Evolutionary conservation across 163 green algal genomes (phyloP).

Genomic region (Chloroidium sp.): DNA sequence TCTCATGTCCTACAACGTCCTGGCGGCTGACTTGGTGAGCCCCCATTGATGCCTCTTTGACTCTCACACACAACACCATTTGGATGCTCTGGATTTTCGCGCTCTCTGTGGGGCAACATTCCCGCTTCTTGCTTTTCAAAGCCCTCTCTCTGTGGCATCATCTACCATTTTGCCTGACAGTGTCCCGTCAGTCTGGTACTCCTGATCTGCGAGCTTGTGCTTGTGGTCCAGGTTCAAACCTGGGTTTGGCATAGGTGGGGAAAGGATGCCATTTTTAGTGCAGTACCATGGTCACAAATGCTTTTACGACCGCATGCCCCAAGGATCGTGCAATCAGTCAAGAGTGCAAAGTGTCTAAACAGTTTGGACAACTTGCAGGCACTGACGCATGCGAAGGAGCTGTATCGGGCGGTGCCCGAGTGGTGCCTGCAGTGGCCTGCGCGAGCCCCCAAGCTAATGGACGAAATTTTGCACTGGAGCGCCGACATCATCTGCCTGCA

Average conservation of each 20-base stretch:
- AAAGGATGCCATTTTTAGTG: not conserved
- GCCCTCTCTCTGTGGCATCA: no score
- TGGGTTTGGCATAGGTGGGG: not conserved
- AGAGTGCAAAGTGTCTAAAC: no score
- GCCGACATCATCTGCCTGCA: slow-evolving; percentile 66
- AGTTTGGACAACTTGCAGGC: slow-evolving; percentile 10
- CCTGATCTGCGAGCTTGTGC: not conserved
- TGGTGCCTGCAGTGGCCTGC: slow-evolving; percentile 44
- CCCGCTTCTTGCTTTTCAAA: no score
- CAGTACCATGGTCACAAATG: no score
- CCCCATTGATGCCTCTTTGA: no score
- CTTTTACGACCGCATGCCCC: no score
- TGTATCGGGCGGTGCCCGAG: slow-evolving; percentile 54
- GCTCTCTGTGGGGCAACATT: no score
- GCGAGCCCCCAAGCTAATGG: slow-evolving; percentile 34
- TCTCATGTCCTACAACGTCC: slow-evolving; percentile 66
- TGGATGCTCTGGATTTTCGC: no score
- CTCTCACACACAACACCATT: no score
- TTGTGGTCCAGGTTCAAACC: not conserved
- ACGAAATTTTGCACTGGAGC: slow-evolving; percentile 39
- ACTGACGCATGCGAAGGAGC: slow-evolving; percentile 26
- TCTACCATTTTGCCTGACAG: not conserved
- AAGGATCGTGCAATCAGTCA: no score
- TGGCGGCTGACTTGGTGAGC: slow-evolving; percentile 56
- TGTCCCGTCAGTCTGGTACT: not conserved